Evolutionary conservation across 129 eudicot species (phyloP).

Genomic region (Helichrysum umbraculigerum): DNA sequence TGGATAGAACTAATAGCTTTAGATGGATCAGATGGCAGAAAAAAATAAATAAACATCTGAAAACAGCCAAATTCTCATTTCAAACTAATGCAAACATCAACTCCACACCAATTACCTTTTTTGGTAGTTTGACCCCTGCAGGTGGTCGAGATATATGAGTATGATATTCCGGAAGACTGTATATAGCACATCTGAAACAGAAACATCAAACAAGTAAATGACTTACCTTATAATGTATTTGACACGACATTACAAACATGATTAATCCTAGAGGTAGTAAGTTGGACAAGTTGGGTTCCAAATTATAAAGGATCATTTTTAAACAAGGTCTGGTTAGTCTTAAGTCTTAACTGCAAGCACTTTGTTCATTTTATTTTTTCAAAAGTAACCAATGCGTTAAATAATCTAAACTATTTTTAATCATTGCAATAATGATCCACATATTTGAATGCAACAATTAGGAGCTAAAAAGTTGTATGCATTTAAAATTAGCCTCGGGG

Average conservation of each 20-base stretch:
- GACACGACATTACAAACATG: background rate
- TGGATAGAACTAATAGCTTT: background rate
- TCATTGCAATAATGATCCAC: background rate
- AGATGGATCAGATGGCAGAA: background rate
- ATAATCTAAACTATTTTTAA: too few relatives aligned
- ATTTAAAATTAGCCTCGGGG: background rate
- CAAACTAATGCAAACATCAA: background rate
- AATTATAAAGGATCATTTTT: background rate
- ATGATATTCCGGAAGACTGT: slow-evolving; percentile 79
- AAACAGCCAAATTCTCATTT: background rate
- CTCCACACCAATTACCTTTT: slow-evolving; percentile 55
- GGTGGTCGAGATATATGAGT: slow-evolving; percentile 73
- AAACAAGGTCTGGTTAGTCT: background rate
- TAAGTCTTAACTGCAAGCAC: background rate
- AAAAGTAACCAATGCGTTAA: background rate
- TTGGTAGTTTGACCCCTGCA: slow-evolving; percentile 68
- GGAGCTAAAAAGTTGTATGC: background rate
- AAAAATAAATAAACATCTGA: background rate
- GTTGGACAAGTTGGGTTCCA: background rate
- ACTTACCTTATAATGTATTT: background rate
- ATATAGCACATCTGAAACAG: slow-evolving; percentile 77
- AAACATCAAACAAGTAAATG: slow-evolving; percentile 13
- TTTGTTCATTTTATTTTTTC: background rate
- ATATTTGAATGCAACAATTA: background rate
- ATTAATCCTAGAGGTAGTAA: background rate